These are phyloP conservation scores for Geopyxis carbonaria DNA, from an alignment of 495 filamentous ascomycete genomes.

Conservation along the genomic window DNA sequence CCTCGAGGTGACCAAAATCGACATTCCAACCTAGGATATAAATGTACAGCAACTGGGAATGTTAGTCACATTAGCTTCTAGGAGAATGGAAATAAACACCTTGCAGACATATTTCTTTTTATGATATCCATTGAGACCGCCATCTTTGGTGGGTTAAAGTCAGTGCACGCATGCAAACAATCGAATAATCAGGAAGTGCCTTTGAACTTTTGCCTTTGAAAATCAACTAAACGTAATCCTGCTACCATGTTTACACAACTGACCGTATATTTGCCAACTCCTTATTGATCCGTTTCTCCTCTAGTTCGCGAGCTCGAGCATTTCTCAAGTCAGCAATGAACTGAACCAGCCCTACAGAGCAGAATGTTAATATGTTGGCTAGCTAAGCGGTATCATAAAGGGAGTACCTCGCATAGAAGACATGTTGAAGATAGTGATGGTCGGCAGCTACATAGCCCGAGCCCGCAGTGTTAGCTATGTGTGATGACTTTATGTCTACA, in stretches of 20 bases:
- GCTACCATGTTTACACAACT: constrained; percentile 11
- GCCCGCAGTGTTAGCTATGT: too few relatives aligned
- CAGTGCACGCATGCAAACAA: neutral
- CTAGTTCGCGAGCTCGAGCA: constrained; percentile 81
- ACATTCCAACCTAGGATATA: constrained; percentile 99
- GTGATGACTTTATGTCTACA: too few relatives aligned
- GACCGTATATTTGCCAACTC: constrained; percentile 93
- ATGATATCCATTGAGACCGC: constrained; percentile 82
- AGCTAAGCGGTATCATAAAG: neutral
- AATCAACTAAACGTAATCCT: constrained; percentile 9
- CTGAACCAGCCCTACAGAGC: constrained; percentile 58
- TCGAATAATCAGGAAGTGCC: constrained; percentile 29
- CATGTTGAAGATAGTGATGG: too few relatives aligned
- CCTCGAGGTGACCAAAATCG: constrained; percentile 96
- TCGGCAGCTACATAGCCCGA: too few relatives aligned
- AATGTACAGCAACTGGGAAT: constrained; percentile 67
- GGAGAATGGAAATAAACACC: constrained; percentile 28
- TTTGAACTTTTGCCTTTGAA: constrained; percentile 56
- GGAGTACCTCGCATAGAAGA: constrained; percentile 9
- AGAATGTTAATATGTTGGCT: neutral
- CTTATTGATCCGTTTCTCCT: constrained; percentile 99
- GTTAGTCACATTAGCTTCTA: neutral
- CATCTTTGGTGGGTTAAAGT: constrained; percentile 37
- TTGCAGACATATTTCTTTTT: constrained; percentile 99
- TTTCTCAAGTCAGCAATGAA: constrained; percentile 97